Evolutionary conservation across 345 rosid genomes (phyloP), one percentile per base, ranked within the genome.

Genomic region (Raphanus raphanistrum): DNA sequence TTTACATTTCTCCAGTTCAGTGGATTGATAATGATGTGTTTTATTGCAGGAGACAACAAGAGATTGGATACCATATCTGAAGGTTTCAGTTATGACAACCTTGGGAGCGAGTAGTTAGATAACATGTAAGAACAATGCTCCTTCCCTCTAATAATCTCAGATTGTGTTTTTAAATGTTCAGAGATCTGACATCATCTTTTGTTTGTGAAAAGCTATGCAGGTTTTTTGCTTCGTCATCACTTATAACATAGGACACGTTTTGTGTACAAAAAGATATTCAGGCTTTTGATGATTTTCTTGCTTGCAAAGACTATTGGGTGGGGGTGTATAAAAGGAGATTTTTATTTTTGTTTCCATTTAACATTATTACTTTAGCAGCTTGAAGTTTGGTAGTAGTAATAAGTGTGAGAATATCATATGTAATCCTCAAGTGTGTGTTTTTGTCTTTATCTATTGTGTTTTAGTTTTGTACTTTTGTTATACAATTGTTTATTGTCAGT

Each of bases 21-120:
- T 63, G 41, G 11, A 36, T 27, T 27, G 16, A n/a, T 21, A 58
- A 57, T 69, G 48, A 72, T 84, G 80, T 78, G 73, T 59, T 68
- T 28, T 64, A 27, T 80, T 84, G 64, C 74, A 92, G 96, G 87
- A 68, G 96, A 89, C 64, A 86, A 82, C 78, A 90, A 80, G 81
- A 88, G 93, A 85, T 80, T 92, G 86, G 97, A 90, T 69, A 84
- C 93, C 54, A 90, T 94, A 83, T 88, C 94, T 32, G 98, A 94
- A 88, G 90, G 97, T 76, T 80, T 92, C 84, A 90, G 89, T 85
- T 90, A 86, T 76, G 95, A 92, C 73, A 89, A 86, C 81, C 84
- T 88, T 72, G 89, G 91, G 80, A 90, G 90, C 81, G 90, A 88
- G 79, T 92, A 88, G 80, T 60, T 75, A 57, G 68, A 32, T 38